phyloP scores from a whole-genome alignment of 2,329 filamentous ascomycete genomes.

The Elsinoe fawcettii region DNA sequence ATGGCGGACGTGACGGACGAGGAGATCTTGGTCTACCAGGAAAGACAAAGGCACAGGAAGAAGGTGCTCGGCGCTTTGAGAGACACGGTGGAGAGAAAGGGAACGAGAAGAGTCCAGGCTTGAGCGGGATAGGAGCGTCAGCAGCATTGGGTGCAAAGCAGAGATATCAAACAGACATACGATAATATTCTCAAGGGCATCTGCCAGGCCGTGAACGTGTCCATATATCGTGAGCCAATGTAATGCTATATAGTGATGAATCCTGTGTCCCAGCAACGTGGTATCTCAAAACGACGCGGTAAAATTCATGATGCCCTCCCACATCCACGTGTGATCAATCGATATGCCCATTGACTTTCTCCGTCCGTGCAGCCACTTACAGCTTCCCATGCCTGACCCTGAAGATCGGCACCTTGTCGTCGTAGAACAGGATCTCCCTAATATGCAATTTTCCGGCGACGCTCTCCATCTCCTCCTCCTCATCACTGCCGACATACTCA shows the following conservation, averaged over 20 bases:
- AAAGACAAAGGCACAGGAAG: constrained; percentile 30
- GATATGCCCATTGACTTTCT: background rate
- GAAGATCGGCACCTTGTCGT: constrained; percentile 75
- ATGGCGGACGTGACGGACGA: constrained; percentile 35
- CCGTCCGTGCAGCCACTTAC: constrained; percentile 16
- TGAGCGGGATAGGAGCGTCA: background rate
- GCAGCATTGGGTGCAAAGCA: background rate
- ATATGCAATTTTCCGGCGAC: constrained; percentile 48
- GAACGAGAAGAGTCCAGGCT: constrained; percentile 16
- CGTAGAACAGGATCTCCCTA: constrained; percentile 74
- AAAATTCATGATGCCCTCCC: background rate
- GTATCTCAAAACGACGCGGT: background rate
- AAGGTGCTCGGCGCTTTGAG: constrained; percentile 34
- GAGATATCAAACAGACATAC: background rate
- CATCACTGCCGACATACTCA: constrained; percentile 6
- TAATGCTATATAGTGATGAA: background rate
- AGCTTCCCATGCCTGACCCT: constrained; percentile 58
- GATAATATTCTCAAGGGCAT: background rate
- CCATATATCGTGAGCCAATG: background rate
- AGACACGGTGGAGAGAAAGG: constrained; percentile 21
- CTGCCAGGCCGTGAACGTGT: background rate
- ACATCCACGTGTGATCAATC: background rate
- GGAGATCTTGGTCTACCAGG: constrained; percentile 33
- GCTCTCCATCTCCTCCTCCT: background rate
- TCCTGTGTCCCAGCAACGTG: background rate